Percentiles rank a stretch among this genome's conserved stretches.
phyloP scores from a whole-genome alignment of 768 basidiomycete species.

The Podaxis rugospora region DNA sequence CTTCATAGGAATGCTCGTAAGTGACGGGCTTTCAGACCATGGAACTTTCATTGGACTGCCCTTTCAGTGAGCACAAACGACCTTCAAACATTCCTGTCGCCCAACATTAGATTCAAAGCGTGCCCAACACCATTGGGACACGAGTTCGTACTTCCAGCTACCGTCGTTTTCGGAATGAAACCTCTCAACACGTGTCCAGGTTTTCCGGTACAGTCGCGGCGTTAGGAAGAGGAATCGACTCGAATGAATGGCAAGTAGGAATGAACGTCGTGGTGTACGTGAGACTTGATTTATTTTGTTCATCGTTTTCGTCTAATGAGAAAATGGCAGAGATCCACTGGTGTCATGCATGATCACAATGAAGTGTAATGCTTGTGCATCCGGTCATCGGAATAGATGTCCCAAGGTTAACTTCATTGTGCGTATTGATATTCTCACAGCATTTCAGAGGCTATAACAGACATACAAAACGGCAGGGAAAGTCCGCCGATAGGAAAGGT shows the following conservation, averaged over 20 bases:
- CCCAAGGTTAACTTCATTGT: slow-evolving; percentile 30
- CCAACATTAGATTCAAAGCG: neutral
- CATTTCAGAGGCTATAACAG: neutral
- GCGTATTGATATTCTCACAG: slow-evolving; percentile 10
- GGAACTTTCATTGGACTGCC: neutral
- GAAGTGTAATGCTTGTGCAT: slow-evolving; percentile 29
- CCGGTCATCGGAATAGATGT: slow-evolving; percentile 31
- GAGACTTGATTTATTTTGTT: neutral
- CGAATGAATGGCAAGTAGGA: slow-evolving; percentile 26
- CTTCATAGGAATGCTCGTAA: neutral
- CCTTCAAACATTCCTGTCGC: neutral
- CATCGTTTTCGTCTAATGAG: neutral
- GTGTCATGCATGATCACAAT: slow-evolving; percentile 32
- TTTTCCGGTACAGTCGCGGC: slow-evolving; percentile 31
- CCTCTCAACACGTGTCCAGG: slow-evolving; percentile 13
- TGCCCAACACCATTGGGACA: slow-evolving; percentile 5
- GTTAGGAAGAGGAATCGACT: slow-evolving; percentile 28
- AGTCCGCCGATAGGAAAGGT: slow-evolving; percentile 26
- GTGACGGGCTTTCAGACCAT: neutral
- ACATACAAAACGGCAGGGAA: slow-evolving; percentile 20
- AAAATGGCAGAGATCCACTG: slow-evolving; percentile 31
- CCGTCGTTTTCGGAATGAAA: neutral
- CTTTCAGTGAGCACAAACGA: slow-evolving; percentile 3
- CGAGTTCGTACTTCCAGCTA: neutral
- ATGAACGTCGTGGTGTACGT: slow-evolving; percentile 30